Evolutionary conservation across 352 stramenopile species (phyloP), one percentile per base, ranked within the genome.

Genomic region (Thalassiosira pacifica): DNA sequence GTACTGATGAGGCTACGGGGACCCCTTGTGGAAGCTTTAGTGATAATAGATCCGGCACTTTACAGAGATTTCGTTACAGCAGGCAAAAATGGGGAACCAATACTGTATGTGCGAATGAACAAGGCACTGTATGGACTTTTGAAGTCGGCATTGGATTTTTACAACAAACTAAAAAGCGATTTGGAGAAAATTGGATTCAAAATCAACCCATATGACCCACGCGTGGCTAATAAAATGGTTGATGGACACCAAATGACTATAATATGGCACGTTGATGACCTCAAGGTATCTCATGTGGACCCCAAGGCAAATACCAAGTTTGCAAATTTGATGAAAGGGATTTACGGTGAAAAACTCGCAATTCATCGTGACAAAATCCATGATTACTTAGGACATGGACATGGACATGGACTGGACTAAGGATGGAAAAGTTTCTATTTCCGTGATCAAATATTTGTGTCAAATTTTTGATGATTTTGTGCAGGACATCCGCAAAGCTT

Each of bases 141-240:
- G 19, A 22, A 24, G 11, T 53, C n/a, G 0, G 57, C 70, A 1
- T n/a, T 68, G 13, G 19, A 68, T 2, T 77, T 77, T 29, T 70
- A 57, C 53, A 55, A 53, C 19, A 70, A 60, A 29, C 32, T 79
- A 22, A 10, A 60, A 4, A 32, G 18, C 5, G 61, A 69, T 4
- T 31, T 68, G 5, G 59, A 57, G 65, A 16, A 65, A 1, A 32
- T 69, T 6, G 37, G 60, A 11, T 79, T 80, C 34, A 26, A 45
- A 16, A 24, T 84, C 13, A 84, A 79, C 29, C 67, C 59, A 40
- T 80, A 76, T 42, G 75, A 88, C 31, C 27, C 48, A 31, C 85
- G 82, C 42, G 60, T 85, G 0, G 52, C 66, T 3, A 85, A 88
- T 22, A 37, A 27, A 27, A 67, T 60, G 0, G 55, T 82, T 9